Evolutionary conservation across 2,329 filamentous ascomycete genomes (phyloP).

Genomic region (Aspergillus alliaceus): DNA sequence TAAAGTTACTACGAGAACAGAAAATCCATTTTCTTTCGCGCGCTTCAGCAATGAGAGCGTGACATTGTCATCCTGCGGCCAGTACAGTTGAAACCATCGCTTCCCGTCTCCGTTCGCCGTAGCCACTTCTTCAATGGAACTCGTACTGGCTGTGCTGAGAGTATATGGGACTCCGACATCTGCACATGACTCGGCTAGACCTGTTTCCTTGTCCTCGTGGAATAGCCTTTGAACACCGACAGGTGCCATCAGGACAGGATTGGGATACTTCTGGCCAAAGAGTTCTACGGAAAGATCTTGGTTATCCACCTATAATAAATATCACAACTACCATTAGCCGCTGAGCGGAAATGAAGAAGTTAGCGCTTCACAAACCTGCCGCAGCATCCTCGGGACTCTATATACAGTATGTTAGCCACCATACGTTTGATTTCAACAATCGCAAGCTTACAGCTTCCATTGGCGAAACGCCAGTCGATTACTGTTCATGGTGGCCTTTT

Average conservation of each 20-base stretch:
- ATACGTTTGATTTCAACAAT: not conserved
- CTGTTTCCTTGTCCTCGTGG: conserved; percentile 65
- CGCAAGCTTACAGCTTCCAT: conserved; percentile 42
- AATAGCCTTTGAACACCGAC: conserved; percentile 69
- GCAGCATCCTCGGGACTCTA: conserved; percentile 56
- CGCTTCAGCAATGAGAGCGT: conserved; percentile 63
- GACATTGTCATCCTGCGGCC: conserved; percentile 65
- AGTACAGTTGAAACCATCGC: conserved; percentile 75
- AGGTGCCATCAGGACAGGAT: conserved; percentile 64
- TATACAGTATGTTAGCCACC: conserved; percentile 13
- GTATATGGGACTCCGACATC: conserved; percentile 65
- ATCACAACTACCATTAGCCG: not conserved
- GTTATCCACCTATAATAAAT: conserved; percentile 26
- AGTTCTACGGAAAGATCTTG: conserved; percentile 54
- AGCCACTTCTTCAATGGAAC: conserved; percentile 67
- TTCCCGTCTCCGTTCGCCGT: conserved; percentile 56
- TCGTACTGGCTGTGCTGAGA: conserved; percentile 64
- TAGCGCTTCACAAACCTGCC: conserved; percentile 17
- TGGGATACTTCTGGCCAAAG: conserved; percentile 51
- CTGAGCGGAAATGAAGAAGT: not conserved
- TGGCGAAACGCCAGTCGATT: conserved; percentile 58
- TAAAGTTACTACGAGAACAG: conserved; percentile 68
- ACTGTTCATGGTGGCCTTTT: conserved; percentile 60
- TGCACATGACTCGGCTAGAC: conserved; percentile 62
- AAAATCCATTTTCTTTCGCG: conserved; percentile 63